Evolutionary conservation across 768 basidiomycete species (phyloP), one percentile per base, ranked within the genome.

Genomic region (Collybia nuda): DNA sequence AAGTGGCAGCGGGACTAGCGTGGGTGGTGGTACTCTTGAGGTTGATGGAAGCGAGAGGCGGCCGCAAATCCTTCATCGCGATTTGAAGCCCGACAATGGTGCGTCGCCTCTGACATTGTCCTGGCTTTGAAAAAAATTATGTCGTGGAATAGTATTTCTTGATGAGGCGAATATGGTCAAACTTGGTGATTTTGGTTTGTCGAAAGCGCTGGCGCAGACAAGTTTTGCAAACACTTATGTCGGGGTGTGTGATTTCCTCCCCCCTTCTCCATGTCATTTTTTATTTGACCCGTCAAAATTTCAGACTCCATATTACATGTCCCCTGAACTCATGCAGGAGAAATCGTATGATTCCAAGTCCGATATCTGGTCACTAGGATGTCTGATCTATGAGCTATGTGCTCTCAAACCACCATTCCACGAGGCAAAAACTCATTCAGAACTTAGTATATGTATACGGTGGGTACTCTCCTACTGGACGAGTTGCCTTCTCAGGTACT

Each of bases 301-400:
- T 32, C 41, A 98, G 94, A 99, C 97, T 2, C 97, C 97, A 2
- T 95, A 98, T 65, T 98, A 99, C 73, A 98, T 99, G 97, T 97
- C 94, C 1, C 97, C 97, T 0, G 96, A 99, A 67, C 79, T 98
- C 28, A 93, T 98, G 82, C 92, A 91, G 72, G 96, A 98, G 65
- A 94, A 92, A 65, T 84, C 92, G 2, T 99, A 99, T 69, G 97
- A 98, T 70, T 88, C 92, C 6, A 99, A 98, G 71, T 93, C 91
- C 0, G 97, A 99, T 62, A 98, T 99, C 42, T 99, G 97, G 97
- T 95, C 93, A 3, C 78, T 98, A 23, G 97, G 97, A 1, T 99
- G 97, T 69, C 78, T 98, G 24, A 91, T 98, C 21, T 98, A 91
- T 67, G 97, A 98, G 70, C 81, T 98, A 35, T 98, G 96, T 56